Conservation (phyloP, 2,329 filamentous ascomycete genomes). For the Alternaria burnsii region DNA sequence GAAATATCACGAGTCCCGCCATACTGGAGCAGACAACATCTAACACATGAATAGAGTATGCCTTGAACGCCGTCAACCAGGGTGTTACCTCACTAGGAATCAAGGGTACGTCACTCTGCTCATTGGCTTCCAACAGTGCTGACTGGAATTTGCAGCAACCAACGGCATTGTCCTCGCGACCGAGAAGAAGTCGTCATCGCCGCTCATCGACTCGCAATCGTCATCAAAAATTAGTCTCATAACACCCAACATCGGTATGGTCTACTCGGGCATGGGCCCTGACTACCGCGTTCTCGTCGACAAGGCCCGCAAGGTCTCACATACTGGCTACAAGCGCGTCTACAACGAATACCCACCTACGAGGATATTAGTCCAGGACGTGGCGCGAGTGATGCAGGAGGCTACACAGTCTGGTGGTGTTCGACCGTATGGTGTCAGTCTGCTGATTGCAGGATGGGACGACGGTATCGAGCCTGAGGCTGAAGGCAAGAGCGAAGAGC, state of each 20-base stretch:
- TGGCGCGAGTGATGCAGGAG: constrained; percentile 97
- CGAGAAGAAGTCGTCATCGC: constrained; percentile 99
- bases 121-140: constrained; percentile 7
- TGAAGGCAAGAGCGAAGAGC: constrained; percentile 65
- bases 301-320: constrained; percentile 96
- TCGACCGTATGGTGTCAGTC: constrained; percentile 92
- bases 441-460: constrained; percentile 97
- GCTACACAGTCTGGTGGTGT: constrained; percentile 98
- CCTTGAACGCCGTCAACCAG: constrained; percentile 98
- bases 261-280: constrained; percentile 98
- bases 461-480: constrained; percentile 91
- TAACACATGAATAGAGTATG: constrained; percentile 77
- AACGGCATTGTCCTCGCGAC: constrained; percentile 99
- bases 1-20: neutral
- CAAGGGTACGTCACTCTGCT: constrained; percentile 72
- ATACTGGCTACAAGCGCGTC: constrained; percentile 98
- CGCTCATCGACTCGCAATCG: constrained; percentile 92
- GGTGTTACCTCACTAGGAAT: constrained; percentile 98
- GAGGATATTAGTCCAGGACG: constrained; percentile 97
- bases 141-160: constrained; percentile 70
- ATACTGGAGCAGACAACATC: constrained; percentile 11
- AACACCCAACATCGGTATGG: constrained; percentile 99
- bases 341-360: constrained; percentile 99
- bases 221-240: constrained; percentile 97
- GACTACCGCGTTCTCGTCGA: constrained; percentile 98